phyloP scores from a whole-genome alignment of 495 filamentous ascomycete genomes.

The Hapsidospora chrysogenum region DNA sequence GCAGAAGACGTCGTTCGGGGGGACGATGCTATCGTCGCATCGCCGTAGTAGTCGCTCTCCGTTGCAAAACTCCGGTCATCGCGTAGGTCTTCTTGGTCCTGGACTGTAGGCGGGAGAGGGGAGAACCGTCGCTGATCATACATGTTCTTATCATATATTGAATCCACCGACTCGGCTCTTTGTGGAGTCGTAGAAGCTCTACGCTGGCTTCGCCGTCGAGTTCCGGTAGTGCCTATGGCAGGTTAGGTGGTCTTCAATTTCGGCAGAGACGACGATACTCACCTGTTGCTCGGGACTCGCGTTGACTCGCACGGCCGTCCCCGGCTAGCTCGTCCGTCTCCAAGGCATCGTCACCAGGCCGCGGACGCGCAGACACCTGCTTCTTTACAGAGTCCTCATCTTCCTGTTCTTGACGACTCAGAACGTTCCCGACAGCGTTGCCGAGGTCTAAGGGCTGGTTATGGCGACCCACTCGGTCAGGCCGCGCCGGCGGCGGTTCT shows the following conservation, averaged over 20 bases:
- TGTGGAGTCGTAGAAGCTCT: no score
- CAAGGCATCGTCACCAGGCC: no score
- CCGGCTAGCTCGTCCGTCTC: no score
- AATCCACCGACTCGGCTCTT: no score
- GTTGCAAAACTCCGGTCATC: constrained; percentile 1
- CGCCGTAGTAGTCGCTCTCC: background rate
- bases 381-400: background rate
- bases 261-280: no score
- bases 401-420: constrained; percentile 1
- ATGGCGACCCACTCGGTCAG: background rate
- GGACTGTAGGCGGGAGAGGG: background rate
- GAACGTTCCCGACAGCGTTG: background rate
- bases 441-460: background rate
- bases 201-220: no score
- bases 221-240: no score
- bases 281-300: no score
- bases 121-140: background rate
- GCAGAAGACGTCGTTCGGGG: no score
- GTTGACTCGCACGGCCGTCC: no score
- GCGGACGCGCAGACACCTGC: background rate
- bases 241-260: no score
- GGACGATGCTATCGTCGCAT: background rate
- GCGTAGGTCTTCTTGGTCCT: background rate
- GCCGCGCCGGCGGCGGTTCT: background rate
- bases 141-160: no score